Conservation (phyloP, 202 grass and related monocot genomes). For the Carex arenaria region DNA sequence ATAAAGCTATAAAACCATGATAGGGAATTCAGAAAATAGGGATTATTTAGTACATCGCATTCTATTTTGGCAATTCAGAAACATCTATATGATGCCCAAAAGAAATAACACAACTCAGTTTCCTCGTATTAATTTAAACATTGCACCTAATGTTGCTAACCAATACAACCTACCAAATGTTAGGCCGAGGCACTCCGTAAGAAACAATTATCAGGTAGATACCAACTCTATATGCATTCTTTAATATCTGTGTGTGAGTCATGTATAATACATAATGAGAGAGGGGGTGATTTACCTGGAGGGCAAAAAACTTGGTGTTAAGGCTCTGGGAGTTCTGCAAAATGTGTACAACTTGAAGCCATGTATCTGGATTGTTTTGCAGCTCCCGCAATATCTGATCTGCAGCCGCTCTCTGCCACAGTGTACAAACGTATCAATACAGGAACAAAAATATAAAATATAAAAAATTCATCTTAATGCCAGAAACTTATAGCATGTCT, state of each 20-base stretch:
- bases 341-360: conserved; percentile 98
- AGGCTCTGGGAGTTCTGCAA: conserved; percentile 89
- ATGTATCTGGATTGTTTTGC: conserved; percentile 92
- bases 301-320: conserved; percentile 98
- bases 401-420: conserved; percentile 75
- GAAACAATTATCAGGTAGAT: not conserved
- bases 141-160: not conserved
- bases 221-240: not conserved
- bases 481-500: not conserved
- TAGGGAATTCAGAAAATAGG: not conserved
- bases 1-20: not conserved
- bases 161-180: not conserved
- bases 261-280: not conserved
- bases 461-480: not conserved
- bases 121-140: not conserved
- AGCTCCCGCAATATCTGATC: conserved; percentile 89
- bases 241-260: not conserved
- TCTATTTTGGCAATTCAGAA: not conserved
- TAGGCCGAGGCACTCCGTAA: not conserved
- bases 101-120: not conserved
- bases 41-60: not conserved
- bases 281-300: conserved; percentile 60
- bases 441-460: conserved; percentile 11
- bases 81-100: not conserved
- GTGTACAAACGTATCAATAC: not conserved